Percentiles rank a stretch among this genome's conserved stretches.
phyloP scores from a whole-genome alignment of 257 asterid species.

The Solanum gracilifrons region DNA sequence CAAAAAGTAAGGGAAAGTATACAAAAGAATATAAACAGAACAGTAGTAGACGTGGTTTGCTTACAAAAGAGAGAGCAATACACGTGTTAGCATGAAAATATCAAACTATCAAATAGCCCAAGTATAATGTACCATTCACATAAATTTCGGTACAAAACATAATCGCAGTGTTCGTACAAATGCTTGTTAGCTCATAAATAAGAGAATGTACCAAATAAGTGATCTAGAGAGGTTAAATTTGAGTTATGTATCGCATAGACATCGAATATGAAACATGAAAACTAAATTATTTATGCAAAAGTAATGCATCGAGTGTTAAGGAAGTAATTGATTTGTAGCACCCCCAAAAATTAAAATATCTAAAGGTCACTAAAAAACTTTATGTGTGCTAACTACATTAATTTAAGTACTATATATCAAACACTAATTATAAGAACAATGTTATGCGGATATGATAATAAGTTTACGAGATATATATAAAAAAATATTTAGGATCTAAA shows the following conservation, averaged over 20 bases:
- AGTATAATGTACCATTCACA: background rate
- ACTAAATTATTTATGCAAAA: background rate
- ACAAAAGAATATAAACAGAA: background rate
- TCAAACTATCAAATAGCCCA: background rate
- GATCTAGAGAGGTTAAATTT: background rate
- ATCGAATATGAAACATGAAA: background rate
- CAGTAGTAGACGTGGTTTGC: background rate
- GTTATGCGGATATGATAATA: background rate
- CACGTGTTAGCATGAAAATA: background rate
- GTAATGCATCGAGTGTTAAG: background rate
- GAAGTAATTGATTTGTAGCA: background rate
- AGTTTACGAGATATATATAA: background rate
- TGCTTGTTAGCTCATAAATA: too few species aligned
- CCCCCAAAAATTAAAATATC: background rate
- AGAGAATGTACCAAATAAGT: background rate
- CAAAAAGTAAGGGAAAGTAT: background rate
- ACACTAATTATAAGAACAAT: background rate
- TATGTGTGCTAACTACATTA: background rate
- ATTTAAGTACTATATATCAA: background rate
- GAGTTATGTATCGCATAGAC: background rate
- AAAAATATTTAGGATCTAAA: background rate
- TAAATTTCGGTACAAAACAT: too few species aligned
- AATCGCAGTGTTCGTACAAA: too few species aligned
- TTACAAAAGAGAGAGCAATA: background rate
- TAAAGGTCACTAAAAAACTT: background rate